These are phyloP conservation scores for Trichoderma sp. DNA, from an alignment of 2,329 filamentous ascomycete genomes.

Conservation along the genomic window DNA sequence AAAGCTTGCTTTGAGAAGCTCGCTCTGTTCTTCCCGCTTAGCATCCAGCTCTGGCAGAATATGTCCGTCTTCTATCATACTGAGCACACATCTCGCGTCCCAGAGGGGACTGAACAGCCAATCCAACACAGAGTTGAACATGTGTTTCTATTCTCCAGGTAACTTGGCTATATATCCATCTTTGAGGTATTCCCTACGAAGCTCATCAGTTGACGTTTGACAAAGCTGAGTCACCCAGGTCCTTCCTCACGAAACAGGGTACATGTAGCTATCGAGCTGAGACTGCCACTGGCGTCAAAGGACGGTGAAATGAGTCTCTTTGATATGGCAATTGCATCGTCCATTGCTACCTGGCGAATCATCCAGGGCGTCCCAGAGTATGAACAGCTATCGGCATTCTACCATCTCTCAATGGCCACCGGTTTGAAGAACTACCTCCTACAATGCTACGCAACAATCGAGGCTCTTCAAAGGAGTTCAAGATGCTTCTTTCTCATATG, in stretches of 20 bases:
- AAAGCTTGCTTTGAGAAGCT: background rate
- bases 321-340: background rate
- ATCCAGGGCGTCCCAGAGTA: background rate
- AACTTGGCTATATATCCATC: background rate
- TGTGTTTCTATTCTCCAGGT: background rate
- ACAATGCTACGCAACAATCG: background rate
- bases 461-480: background rate
- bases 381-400: background rate
- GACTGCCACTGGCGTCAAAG: background rate
- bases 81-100: background rate
- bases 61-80: background rate
- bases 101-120: too few relatives aligned
- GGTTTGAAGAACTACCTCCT: background rate
- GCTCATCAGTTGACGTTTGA: background rate
- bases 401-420: background rate
- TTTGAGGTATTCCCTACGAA: background rate
- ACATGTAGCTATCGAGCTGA: background rate
- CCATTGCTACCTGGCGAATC: background rate
- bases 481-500: background rate
- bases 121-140: background rate
- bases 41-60: background rate
- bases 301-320: background rate
- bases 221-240: background rate
- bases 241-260: background rate
- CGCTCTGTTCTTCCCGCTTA: background rate